Percentiles rank a stretch among this genome's conserved stretches.
Evolutionary conservation across 371 early-diverging fungal species (phyloP).

Genomic region (Conidiobolus incongruus): DNA sequence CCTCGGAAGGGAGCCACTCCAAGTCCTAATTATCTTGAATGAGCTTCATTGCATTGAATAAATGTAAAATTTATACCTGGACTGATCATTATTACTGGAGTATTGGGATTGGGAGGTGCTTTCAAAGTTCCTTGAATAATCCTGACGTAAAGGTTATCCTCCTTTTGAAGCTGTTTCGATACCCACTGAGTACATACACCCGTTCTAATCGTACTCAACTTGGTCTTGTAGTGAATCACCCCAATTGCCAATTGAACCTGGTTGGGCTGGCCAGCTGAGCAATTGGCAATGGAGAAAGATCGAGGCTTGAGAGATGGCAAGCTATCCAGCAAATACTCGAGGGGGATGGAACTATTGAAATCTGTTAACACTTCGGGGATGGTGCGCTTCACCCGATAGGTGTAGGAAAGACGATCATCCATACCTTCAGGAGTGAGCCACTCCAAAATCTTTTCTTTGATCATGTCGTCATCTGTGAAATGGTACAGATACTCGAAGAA

Average conservation of each 20-base stretch:
- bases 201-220: slow-evolving; percentile 31
- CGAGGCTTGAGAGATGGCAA: slow-evolving; percentile 57
- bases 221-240: slow-evolving; percentile 65
- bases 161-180: slow-evolving; percentile 5
- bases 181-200: slow-evolving; percentile 79
- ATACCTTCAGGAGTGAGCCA: slow-evolving; percentile 37
- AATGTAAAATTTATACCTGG: slow-evolving; percentile 21
- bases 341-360: slow-evolving; percentile 47
- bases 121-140: slow-evolving; percentile 51
- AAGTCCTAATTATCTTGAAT: slow-evolving; percentile 24
- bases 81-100: slow-evolving; percentile 48
- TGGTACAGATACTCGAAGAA: slow-evolving; percentile 70
- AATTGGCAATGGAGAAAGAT: slow-evolving; percentile 44
- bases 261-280: slow-evolving; percentile 10
- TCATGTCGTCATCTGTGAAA: slow-evolving; percentile 44
- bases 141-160: slow-evolving; percentile 22
- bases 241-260: slow-evolving; percentile 56
- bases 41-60: neutral
- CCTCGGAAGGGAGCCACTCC: slow-evolving; percentile 84
- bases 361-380: slow-evolving; percentile 64
- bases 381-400: slow-evolving; percentile 51
- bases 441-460: slow-evolving; percentile 56
- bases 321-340: slow-evolving; percentile 61
- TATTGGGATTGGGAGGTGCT: slow-evolving; percentile 19
- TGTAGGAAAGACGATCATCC: slow-evolving; percentile 71